Percentiles rank a stretch among this genome's conserved stretches.
These are phyloP conservation scores for Coemansia pectinata DNA, from an alignment of 192 early-diverging fungal genomes.

Conservation along the genomic window DNA sequence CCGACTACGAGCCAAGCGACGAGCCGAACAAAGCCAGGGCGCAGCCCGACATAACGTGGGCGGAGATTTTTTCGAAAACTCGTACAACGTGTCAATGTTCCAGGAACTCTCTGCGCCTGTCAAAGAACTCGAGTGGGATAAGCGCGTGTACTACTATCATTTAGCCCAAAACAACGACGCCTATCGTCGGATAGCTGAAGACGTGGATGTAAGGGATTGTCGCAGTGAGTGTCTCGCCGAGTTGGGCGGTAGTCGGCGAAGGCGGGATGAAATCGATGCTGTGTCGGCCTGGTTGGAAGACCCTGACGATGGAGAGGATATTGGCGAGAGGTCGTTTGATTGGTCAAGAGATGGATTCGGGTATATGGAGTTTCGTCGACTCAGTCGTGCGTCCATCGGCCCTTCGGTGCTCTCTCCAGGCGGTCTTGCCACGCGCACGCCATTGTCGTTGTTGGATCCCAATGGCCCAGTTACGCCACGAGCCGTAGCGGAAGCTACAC, in stretches of 20 bases:
- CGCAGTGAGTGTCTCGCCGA: conserved; percentile 31
- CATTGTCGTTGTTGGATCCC: not conserved
- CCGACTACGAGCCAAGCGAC: not conserved
- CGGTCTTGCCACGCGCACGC: not conserved
- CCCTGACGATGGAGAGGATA: conserved; percentile 10
- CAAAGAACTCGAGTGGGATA: conserved; percentile 51
- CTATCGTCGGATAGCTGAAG: conserved; percentile 20
- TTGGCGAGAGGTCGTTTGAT: conserved; percentile 33
- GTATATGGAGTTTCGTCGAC: conserved; percentile 52
- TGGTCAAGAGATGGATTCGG: conserved; percentile 50
- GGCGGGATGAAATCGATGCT: conserved; percentile 16
- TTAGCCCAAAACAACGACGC: conserved; percentile 18
- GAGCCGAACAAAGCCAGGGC: not conserved
- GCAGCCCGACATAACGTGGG: not conserved
- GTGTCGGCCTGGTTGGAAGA: conserved; percentile 32
- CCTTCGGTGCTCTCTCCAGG: conserved; percentile 22
- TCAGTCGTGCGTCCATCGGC: conserved; percentile 19
- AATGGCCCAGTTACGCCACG: not conserved
- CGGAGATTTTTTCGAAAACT: conserved; percentile 32
- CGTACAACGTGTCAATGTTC: conserved; percentile 30
- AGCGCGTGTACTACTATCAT: conserved; percentile 50
- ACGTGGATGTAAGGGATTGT: conserved; percentile 26
- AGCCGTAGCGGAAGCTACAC: not conserved
- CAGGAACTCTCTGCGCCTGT: conserved; percentile 34
- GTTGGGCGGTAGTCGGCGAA: conserved; percentile 16